Evolutionary conservation across 208 protist species (phyloP).

Genomic region (Leishmania amazonensis): DNA sequence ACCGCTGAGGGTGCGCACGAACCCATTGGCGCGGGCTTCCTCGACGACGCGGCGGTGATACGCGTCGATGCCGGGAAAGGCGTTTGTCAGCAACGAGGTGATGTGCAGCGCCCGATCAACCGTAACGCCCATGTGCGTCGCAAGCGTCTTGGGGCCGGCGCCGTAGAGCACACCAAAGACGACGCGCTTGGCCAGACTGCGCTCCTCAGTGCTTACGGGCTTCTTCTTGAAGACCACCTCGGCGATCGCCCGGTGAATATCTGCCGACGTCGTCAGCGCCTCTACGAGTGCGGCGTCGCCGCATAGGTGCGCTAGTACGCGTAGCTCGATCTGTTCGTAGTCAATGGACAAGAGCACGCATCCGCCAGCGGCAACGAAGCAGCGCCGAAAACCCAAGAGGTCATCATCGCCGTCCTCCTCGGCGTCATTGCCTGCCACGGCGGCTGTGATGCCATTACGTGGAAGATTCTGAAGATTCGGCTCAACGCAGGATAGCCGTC

Average conservation of each 20-base stretch:
- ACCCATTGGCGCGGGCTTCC: slow-evolving; percentile 65
- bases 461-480: slow-evolving; percentile 92
- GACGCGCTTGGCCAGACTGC: slow-evolving; percentile 78
- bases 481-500: slow-evolving; percentile 86
- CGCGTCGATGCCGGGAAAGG: slow-evolving; percentile 66
- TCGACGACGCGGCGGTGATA: slow-evolving; percentile 72
- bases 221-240: slow-evolving; percentile 76
- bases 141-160: slow-evolving; percentile 69
- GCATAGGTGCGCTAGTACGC: slow-evolving; percentile 89
- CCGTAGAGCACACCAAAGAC: slow-evolving; percentile 92
- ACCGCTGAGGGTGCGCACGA: slow-evolving; percentile 84
- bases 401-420: slow-evolving; percentile 31
- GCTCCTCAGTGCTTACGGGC: slow-evolving; percentile 69
- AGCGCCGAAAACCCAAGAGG: slow-evolving; percentile 68
- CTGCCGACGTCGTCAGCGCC: slow-evolving; percentile 62
- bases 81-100: slow-evolving; percentile 48
- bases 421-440: neutral
- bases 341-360: slow-evolving; percentile 80
- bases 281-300: slow-evolving; percentile 64
- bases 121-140: slow-evolving; percentile 64
- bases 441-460: slow-evolving; percentile 32
- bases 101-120: slow-evolving; percentile 70
- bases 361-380: slow-evolving; percentile 70
- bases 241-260: slow-evolving; percentile 84
- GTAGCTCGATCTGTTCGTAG: slow-evolving; percentile 92